Conservation (phyloP, 2,329 filamentous ascomycete species). For the Alternaria angustiovoidea region DNA sequence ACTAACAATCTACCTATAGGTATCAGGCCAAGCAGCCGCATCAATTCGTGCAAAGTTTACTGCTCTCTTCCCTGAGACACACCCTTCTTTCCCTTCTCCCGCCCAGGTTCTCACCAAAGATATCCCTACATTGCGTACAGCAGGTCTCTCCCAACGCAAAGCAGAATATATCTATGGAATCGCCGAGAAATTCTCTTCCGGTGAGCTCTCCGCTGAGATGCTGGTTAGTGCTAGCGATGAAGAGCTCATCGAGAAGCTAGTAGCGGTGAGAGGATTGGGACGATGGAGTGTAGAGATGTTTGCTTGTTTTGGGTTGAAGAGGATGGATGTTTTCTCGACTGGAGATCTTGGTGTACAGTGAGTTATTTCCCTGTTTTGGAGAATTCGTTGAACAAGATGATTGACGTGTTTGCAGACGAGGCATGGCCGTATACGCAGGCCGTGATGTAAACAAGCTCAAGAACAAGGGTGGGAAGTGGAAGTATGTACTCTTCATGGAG, state of each 20-base stretch:
- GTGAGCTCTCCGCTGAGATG: constrained; percentile 78
- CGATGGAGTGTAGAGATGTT: constrained; percentile 93
- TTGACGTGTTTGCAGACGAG: constrained; percentile 61
- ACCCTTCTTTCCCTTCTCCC: constrained; percentile 73
- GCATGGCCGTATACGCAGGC: constrained; percentile 88
- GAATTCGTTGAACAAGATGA: too few species aligned
- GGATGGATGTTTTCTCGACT: constrained; percentile 90
- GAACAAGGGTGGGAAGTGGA: constrained; percentile 85
- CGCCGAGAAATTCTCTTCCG: constrained; percentile 78
- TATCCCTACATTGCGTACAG: constrained; percentile 74
- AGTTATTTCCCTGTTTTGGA: constrained; percentile 38
- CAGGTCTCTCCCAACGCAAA: constrained; percentile 91
- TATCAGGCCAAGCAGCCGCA: constrained; percentile 88
- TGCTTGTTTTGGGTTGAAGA: constrained; percentile 91
- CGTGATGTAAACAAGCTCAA: constrained; percentile 86
- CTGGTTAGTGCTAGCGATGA: constrained; percentile 83
- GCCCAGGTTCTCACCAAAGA: constrained; percentile 71
- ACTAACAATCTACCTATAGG: constrained; percentile 48
- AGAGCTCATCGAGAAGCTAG: constrained; percentile 81
- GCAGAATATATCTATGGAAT: constrained; percentile 93
- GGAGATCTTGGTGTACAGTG: constrained; percentile 92
- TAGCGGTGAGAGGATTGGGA: constrained; percentile 85
- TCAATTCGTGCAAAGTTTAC: constrained; percentile 78
- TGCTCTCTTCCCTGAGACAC: constrained; percentile 61
- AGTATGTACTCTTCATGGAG: constrained; percentile 51